A percentile compares a stretch with the other conserved stretches of the same genome.
phyloP scores from a whole-genome alignment of 2,329 filamentous ascomycete genomes.

The Penicillium occitanis region DNA sequence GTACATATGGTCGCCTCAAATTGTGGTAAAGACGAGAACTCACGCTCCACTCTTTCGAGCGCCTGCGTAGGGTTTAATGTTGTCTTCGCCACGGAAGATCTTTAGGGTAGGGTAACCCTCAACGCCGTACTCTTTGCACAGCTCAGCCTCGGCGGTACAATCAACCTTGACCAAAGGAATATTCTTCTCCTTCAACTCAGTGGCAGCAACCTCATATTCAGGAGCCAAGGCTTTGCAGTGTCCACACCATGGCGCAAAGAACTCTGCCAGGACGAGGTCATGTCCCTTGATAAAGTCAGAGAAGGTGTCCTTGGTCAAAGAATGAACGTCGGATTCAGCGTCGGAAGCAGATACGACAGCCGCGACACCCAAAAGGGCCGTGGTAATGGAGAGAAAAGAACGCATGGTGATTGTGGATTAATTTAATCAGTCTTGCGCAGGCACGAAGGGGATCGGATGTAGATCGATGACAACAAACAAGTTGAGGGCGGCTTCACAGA shows the following conservation, averaged over 20 bases:
- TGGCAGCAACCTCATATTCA: constrained; percentile 52
- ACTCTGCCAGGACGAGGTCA: constrained; percentile 90
- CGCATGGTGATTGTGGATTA: constrained; percentile 34
- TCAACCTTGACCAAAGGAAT: constrained; percentile 59
- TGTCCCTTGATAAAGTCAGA: constrained; percentile 80
- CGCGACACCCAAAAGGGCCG: constrained; percentile 42
- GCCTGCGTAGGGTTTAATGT: constrained; percentile 78
- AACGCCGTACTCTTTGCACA: constrained; percentile 86
- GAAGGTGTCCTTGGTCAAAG: constrained; percentile 84
- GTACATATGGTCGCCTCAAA: not conserved
- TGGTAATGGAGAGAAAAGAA: constrained; percentile 39
- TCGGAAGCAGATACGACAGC: constrained; percentile 39
- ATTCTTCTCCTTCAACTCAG: constrained; percentile 50
- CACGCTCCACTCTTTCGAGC: constrained; percentile 79
- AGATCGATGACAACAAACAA: constrained; percentile 5
- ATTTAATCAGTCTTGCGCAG: constrained; percentile 14
- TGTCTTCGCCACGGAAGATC: constrained; percentile 91
- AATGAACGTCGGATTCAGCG: constrained; percentile 70
- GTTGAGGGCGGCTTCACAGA: constrained; percentile 17
- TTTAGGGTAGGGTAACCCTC: constrained; percentile 99
- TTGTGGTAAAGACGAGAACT: constrained; percentile 29
- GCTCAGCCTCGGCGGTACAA: constrained; percentile 90
- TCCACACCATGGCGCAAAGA: constrained; percentile 95
- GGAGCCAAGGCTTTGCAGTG: constrained; percentile 94
- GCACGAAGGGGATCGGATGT: not conserved